These are phyloP conservation scores for Pseudogymnoascus sp. DNA, from an alignment of 2,329 filamentous ascomycete genomes.

Conservation along the genomic window DNA sequence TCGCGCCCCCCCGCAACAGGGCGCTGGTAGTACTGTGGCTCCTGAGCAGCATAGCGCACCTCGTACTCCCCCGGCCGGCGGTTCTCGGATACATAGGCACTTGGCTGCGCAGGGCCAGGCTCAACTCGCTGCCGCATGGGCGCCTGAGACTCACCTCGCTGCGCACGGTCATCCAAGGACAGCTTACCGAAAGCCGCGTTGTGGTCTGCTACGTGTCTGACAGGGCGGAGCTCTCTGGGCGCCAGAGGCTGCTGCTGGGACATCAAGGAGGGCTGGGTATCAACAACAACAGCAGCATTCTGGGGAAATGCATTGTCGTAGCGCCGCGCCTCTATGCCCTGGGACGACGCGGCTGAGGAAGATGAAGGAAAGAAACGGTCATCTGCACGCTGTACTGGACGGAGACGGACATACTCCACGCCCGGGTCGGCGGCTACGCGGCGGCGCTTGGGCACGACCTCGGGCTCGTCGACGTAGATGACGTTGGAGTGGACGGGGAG, in stretches of 20 bases:
- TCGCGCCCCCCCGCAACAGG: background rate
- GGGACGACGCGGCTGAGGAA: background rate
- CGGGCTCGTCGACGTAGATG: conserved; percentile 1
- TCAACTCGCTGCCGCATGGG: background rate
- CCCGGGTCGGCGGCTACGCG: background rate
- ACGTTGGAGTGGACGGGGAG: background rate
- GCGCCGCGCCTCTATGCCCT: background rate
- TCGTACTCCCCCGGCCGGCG: background rate
- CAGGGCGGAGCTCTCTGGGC: background rate
- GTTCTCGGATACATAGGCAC: background rate
- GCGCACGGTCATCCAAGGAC: background rate
- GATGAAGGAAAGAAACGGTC: background rate
- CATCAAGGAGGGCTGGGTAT: background rate
- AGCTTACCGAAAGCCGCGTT: background rate
- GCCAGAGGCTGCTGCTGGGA: background rate
- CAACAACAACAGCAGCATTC: background rate
- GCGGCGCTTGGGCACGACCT: background rate
- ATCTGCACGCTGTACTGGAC: background rate
- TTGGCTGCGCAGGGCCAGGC: background rate
- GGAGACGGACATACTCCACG: conserved; percentile 3
- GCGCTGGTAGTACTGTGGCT: background rate
- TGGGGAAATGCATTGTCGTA: background rate
- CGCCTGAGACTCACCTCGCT: background rate
- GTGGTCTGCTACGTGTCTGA: background rate
- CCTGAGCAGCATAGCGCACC: background rate